Conservation (phyloP, 768 basidiomycete species). For the Xerocomellus dryophilus region DNA sequence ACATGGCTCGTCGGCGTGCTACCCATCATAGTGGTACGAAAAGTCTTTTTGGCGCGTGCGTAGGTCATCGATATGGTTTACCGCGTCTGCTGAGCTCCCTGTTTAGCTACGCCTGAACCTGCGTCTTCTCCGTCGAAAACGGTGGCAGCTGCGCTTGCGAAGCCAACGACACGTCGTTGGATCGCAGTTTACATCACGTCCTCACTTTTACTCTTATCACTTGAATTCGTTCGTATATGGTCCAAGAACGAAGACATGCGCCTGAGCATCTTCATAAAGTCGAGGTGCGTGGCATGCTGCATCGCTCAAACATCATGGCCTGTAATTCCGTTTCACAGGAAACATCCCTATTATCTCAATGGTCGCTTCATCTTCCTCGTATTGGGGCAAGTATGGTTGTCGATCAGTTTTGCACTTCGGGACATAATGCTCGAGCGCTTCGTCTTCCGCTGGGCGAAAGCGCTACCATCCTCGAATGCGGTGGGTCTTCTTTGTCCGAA, state of each 20-base stretch:
- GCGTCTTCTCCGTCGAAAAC: constrained; percentile 53
- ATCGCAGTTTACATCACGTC: constrained; percentile 47
- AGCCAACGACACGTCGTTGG: constrained; percentile 45
- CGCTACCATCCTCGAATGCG: constrained; percentile 8
- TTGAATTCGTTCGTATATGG: constrained; percentile 42
- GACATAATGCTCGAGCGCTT: constrained; percentile 64
- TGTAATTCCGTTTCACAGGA: constrained; percentile 39
- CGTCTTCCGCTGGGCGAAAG: constrained; percentile 42
- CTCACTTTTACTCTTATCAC: constrained; percentile 38
- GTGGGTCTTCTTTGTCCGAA: constrained; percentile 13
- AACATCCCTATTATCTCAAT: constrained; percentile 72
- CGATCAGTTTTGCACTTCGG: constrained; percentile 49
- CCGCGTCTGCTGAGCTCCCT: not conserved
- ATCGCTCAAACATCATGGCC: not conserved
- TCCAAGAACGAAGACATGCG: constrained; percentile 36
- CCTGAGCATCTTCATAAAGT: constrained; percentile 61
- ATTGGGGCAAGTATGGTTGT: constrained; percentile 48
- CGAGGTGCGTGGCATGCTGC: constrained; percentile 44
- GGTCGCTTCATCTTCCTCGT: constrained; percentile 62
- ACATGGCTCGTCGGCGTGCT: constrained; percentile 54
- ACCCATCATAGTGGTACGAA: constrained; percentile 57
- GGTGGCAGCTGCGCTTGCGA: constrained; percentile 45
- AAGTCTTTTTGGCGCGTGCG: constrained; percentile 59
- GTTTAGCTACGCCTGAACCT: constrained; percentile 44
- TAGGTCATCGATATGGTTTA: constrained; percentile 1